A percentile compares a stretch with the other conserved stretches of the same genome.
Conservation (phyloP, 176 grass and related monocot genomes). For the Zizania latifolia region DNA sequence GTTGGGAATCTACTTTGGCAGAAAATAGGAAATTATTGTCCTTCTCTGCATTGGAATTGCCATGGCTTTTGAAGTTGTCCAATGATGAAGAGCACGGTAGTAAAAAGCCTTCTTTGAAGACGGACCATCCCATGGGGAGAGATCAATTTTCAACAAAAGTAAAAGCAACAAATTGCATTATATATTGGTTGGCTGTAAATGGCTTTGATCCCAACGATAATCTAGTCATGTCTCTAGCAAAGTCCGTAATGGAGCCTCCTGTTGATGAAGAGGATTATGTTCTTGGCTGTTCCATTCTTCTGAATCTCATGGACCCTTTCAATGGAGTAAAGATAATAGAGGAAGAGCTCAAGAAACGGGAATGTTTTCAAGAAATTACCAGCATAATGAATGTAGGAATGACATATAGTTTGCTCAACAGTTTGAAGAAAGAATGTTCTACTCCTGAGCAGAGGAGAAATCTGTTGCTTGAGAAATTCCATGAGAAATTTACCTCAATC, state of each 20-base stretch:
- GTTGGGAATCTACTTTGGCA: constrained; percentile 45
- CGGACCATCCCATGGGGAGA: constrained; percentile 41
- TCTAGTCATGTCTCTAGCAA: constrained; percentile 68
- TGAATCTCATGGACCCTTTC: constrained; percentile 91
- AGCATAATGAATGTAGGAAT: constrained; percentile 90
- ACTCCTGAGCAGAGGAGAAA: constrained; percentile 80
- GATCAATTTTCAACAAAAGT: constrained; percentile 49
- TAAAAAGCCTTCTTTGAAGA: constrained; percentile 29
- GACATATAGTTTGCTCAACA: constrained; percentile 85
- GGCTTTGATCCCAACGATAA: constrained; percentile 67
- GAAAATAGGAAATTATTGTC: constrained; percentile 68
- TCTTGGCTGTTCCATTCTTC: constrained; percentile 64
- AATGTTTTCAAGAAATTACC: constrained; percentile 74
- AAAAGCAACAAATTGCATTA: constrained; percentile 53
- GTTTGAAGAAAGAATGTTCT: constrained; percentile 73
- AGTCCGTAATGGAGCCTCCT: constrained; percentile 64
- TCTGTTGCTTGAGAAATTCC: constrained; percentile 72
- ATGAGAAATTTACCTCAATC: constrained; percentile 65
- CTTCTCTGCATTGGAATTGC: constrained; percentile 64
- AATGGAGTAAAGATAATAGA: constrained; percentile 84
- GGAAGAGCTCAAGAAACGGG: constrained; percentile 69
- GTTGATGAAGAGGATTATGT: constrained; percentile 65
- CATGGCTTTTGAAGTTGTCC: constrained; percentile 80
- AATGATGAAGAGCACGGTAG: constrained; percentile 41
- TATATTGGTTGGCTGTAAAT: constrained; percentile 67